Base-by-base conservation (phyloP, 1,284 basidiomycete genomes). In the Athelia psychrophila region DNA sequence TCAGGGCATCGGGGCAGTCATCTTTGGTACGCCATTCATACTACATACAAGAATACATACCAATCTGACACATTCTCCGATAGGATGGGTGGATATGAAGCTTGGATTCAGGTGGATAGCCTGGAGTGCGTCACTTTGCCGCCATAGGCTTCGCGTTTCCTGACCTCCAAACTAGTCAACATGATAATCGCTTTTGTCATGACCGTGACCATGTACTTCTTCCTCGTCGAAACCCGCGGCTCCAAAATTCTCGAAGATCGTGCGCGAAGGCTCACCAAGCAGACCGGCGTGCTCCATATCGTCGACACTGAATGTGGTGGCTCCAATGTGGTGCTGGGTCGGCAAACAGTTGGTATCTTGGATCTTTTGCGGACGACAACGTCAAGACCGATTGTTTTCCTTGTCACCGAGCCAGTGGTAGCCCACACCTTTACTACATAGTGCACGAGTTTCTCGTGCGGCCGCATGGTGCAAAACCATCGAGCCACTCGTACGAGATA, bases 51-150 rank as follows among this genome's bases (percentile, higher is more conserved):
- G 20, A 35, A 16, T 42, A 5, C n/a, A 42, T n/a, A 42, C 38
- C n/a, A 12, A 42, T 42, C 20, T n/a, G 8, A 22, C 9, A 18
- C n/a, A 42, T 42, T n/a, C 16, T 42, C 15, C 19, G 12, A 46
- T 23, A 46, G 44, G 44, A 24, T 46, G 44, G 44, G 44, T 46
- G 25, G 44, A 46, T n/a, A 46, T 46, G 44, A 6, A n/a, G 10
- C 19, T 46, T n/a, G 44, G 44, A 23, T 46, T 5, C 16, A n/a
- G 22, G 19, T 46, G 44, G 44, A 46, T 46, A 19, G 25, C 44
- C 6, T 46, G 44, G 44, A 46, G 44, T 46, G n/a, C 4, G 44
- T 44, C 33, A 35, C n/a, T 35, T 35, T 20, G 19, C 44, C 24
- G 44, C 5, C 44, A 46, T n/a, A 10, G 15, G 10, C 19, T 22